A percentile compares a stretch with the other conserved stretches of the same genome.
Evolutionary conservation across 805 yeast genomes (phyloP).

Genomic region (Vanderwaltozyma tropicalis): DNA sequence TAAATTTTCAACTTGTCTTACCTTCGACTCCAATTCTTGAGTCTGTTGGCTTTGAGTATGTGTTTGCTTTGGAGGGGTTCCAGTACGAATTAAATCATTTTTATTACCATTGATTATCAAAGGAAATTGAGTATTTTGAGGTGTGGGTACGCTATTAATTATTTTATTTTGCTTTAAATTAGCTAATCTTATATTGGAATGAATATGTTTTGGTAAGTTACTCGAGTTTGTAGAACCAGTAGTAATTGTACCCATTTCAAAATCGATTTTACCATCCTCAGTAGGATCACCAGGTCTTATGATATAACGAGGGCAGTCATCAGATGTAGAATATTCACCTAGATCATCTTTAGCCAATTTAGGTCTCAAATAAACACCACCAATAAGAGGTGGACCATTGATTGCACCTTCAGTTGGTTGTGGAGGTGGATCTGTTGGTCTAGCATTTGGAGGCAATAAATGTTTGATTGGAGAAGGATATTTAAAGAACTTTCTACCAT

Average conservation of each 20-base stretch:
- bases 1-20: not conserved
- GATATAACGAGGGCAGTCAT: slow-evolving; percentile 35
- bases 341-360: slow-evolving; percentile 71
- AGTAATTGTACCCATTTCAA: slow-evolving; percentile 23
- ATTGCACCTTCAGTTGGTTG: slow-evolving; percentile 71
- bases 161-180: slow-evolving; percentile 8
- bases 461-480: slow-evolving; percentile 79
- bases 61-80: not conserved
- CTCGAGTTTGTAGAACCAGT: slow-evolving; percentile 11
- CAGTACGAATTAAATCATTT: not conserved
- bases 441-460: slow-evolving; percentile 64
- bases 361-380: slow-evolving; percentile 78
- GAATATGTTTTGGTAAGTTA: slow-evolving; percentile 15
- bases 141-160: not conserved
- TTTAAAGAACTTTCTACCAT: slow-evolving; percentile 55
- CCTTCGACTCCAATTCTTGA: not conserved
- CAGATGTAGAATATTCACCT: slow-evolving; percentile 56
- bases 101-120: not conserved
- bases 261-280: slow-evolving; percentile 27
- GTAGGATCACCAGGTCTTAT: slow-evolving; percentile 35
- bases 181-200: slow-evolving; percentile 12
- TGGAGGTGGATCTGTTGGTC: slow-evolving; percentile 67
- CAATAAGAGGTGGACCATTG: slow-evolving; percentile 86
- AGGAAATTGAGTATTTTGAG: not conserved
- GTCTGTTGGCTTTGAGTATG: not conserved